phyloP scores from a whole-genome alignment of 768 basidiomycete species.

The Roridomyces roridus region DNA sequence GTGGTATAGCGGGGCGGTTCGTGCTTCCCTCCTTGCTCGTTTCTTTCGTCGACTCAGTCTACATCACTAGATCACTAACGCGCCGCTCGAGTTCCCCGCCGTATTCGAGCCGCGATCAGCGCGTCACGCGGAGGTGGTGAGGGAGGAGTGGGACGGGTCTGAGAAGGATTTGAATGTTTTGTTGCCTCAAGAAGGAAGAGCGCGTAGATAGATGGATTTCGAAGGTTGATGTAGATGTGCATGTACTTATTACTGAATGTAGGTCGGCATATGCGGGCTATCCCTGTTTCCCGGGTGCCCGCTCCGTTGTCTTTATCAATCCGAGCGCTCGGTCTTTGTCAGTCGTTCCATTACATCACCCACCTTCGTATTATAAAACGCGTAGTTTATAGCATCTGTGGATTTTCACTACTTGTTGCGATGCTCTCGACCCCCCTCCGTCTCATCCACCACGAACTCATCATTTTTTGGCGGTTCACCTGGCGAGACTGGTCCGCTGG shows the following conservation, averaged over 20 bases:
- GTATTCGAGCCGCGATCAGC: background rate
- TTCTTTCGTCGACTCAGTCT: background rate
- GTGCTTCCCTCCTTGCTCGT: background rate
- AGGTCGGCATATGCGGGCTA: no score
- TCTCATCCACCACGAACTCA: slow-evolving; percentile 1
- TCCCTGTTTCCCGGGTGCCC: no score
- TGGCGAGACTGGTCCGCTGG: slow-evolving; percentile 17
- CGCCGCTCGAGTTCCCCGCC: background rate
- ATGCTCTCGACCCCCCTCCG: no score
- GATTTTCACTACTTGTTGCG: no score
- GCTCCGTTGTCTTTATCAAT: no score
- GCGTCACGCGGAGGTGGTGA: background rate
- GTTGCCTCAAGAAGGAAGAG: background rate
- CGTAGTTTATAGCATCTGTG: no score
- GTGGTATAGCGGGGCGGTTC: background rate
- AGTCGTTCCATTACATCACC: no score
- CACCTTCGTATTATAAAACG: no score
- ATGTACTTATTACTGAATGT: no score
- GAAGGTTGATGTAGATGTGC: no score
- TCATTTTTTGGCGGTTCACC: slow-evolving; percentile 12
- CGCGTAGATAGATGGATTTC: no score
- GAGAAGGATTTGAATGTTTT: background rate
- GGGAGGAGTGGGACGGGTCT: background rate
- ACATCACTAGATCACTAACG: background rate
- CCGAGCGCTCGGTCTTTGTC: no score